Evolutionary conservation across 192 early-diverging fungal genomes (phyloP), one percentile per base, ranked within the genome.

Genomic region (Ambispora gerdemannii): DNA sequence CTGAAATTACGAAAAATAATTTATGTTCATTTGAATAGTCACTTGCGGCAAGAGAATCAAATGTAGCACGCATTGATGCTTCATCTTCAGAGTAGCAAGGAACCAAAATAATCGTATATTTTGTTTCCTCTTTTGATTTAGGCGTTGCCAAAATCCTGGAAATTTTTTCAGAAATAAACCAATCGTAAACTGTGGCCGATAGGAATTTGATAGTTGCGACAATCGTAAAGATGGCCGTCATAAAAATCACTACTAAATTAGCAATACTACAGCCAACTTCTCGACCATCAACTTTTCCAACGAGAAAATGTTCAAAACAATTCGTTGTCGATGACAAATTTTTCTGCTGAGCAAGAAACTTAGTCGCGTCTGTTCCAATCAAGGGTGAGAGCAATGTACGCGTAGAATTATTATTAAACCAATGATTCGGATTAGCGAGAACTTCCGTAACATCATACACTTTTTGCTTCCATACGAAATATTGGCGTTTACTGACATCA

Each of bases 31-130:
- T 77, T 15, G 87, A 87, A 65, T 90, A 93, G 67, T 86, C 83
- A 0, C 91, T 89, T 61, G 82, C 84, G 59, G 87, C 86, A 55
- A 92, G 78, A 59, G 91, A 92, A 78, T 93, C 89, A 36, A 93
- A 76, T 15, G 90, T 92, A 38, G 84, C 84, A 25, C 88, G 82
- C 43, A 93, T 79, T 3, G 87, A 85, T 33, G 90, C 85, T 68
- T 81, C 79, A 47, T 88, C 90, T 75, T 92, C 90, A 27, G 91
- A 93, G 74, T 91, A 91, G 70, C 90, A 92, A 11, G 91, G 89
- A 0, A 92, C 87, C 17, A 91, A 75, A 80, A 92, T 83, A 51
- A 92, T 81, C 2, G 53, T n/a, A 53, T 67, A 8, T 13, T 67
- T 67, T 17, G 24, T 3, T 17, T 55, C 28, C 7, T 55, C 52